Percentiles rank a stretch among this genome's conserved stretches.
phyloP scores from a whole-genome alignment of 805 yeast species.

The Metschnikowia santaceciliae region DNA sequence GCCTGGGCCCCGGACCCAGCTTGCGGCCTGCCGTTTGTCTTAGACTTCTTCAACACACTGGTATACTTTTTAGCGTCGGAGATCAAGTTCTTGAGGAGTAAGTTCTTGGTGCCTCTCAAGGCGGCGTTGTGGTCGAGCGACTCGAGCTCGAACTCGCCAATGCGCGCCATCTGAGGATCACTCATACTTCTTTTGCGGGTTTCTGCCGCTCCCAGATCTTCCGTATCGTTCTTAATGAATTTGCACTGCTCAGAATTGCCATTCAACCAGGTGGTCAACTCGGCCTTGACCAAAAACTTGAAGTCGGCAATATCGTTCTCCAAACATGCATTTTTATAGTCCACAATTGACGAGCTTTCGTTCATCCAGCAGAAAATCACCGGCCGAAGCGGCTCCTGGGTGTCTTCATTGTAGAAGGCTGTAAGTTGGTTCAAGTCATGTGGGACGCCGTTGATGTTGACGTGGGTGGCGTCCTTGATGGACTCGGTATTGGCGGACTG shows the following conservation, averaged over 20 bases:
- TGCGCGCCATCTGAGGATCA: constrained; percentile 50
- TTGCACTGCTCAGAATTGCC: constrained; percentile 63
- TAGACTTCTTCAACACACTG: constrained; percentile 41
- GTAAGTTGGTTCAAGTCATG: constrained; percentile 46
- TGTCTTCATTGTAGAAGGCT: constrained; percentile 50
- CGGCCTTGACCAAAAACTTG: constrained; percentile 81
- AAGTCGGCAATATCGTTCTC: constrained; percentile 61
- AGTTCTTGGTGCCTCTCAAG: constrained; percentile 61
- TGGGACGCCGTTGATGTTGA: constrained; percentile 24
- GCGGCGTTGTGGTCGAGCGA: constrained; percentile 57
- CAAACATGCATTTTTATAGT: constrained; percentile 72
- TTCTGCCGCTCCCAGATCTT: background rate
- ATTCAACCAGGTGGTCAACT: constrained; percentile 73
- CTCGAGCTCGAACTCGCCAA: constrained; percentile 46
- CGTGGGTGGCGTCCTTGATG: constrained; percentile 35
- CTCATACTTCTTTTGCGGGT: constrained; percentile 14
- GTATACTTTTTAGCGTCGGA: constrained; percentile 63
- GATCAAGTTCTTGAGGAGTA: constrained; percentile 64
- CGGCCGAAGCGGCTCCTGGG: constrained; percentile 50
- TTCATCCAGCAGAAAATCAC: constrained; percentile 76
- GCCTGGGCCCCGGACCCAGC: constrained; percentile 5
- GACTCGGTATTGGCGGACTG: constrained; percentile 16
- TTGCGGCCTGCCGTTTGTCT: constrained; percentile 5
- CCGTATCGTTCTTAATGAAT: constrained; percentile 36
- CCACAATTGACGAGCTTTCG: constrained; percentile 71